Percentiles rank a stretch among this genome's conserved stretches.
phyloP scores from a whole-genome alignment of 257 asterid genomes.

The Przewalskia tangutica region DNA sequence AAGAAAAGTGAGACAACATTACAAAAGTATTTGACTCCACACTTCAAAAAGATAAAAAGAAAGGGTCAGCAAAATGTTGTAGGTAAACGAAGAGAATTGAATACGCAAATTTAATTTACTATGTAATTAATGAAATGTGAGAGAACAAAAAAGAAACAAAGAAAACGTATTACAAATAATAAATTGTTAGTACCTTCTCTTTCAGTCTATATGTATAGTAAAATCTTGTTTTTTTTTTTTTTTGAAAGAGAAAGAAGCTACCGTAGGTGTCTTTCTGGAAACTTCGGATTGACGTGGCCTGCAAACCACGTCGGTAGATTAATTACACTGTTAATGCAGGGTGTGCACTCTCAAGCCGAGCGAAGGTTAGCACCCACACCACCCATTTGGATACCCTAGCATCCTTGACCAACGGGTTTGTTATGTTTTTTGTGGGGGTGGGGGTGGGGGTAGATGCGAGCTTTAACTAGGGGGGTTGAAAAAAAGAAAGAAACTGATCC shows the following conservation, averaged over 20 bases:
- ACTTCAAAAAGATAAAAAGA: not conserved
- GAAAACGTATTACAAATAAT: not conserved
- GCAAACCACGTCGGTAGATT: no score
- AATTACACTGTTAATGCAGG: no score
- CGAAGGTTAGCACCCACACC: no score
- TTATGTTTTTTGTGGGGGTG: not conserved
- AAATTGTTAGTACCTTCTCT: slow-evolving; percentile 3
- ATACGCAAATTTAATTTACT: slow-evolving; percentile 8
- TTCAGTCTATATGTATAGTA: not conserved
- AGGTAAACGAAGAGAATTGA: slow-evolving; percentile 2
- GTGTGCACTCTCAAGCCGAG: no score
- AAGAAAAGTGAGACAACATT: not conserved
- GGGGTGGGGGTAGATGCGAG: slow-evolving; percentile 30
- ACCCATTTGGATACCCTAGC: no score
- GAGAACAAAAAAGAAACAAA: not conserved
- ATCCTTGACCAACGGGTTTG: no score
- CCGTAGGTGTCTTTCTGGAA: no score
- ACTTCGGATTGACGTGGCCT: no score
- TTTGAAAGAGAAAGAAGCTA: no score
- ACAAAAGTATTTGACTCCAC: not conserved
- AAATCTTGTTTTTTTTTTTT: not conserved
- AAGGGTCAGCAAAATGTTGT: not conserved
- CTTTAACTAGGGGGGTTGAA: slow-evolving; percentile 32
- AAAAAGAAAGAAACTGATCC: slow-evolving; percentile 29
- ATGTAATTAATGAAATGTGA: not conserved